Conservation (phyloP, 2,329 filamentous ascomycete species). For the Ophiostoma novo-ulmi region DNA sequence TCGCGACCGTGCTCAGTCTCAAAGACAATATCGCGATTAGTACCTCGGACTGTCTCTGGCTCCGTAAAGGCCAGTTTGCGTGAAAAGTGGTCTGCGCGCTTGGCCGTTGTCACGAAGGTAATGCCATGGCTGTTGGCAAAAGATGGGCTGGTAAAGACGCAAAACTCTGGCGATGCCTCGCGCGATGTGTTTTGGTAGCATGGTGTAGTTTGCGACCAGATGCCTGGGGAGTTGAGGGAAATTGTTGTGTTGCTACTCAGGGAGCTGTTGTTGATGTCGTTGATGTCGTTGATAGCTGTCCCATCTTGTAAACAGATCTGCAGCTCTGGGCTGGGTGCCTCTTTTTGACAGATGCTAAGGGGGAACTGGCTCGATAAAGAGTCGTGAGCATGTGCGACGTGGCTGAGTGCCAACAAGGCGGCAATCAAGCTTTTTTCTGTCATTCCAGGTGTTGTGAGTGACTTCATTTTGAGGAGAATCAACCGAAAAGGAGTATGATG, state of each 20-base stretch:
- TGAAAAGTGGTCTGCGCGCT: constrained; percentile 33
- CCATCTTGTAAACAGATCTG: neutral
- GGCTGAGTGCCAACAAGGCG: neutral
- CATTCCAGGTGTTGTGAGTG: neutral
- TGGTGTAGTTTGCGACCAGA: constrained; percentile 31
- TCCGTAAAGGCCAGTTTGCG: constrained; percentile 32
- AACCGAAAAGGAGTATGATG: neutral
- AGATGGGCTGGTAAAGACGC: constrained; percentile 35
- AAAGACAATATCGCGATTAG: constrained; percentile 32
- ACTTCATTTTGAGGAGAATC: neutral
- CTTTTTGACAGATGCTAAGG: neutral
- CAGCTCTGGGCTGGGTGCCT: neutral
- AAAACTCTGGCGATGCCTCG: constrained; percentile 29
- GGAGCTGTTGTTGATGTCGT: neutral
- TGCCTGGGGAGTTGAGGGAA: constrained; percentile 11
- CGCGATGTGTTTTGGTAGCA: constrained; percentile 30
- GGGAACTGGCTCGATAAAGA: neutral
- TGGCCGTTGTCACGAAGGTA: constrained; percentile 37
- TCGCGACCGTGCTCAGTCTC: constrained; percentile 23
- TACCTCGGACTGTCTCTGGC: constrained; percentile 27
- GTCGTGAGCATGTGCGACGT: neutral
- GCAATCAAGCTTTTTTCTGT: neutral
- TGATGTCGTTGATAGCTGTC: neutral
- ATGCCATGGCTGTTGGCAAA: constrained; percentile 39
- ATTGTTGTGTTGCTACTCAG: neutral